Evolutionary conservation across 2,329 filamentous ascomycete genomes (phyloP).

Genomic region (Beauveria medogensis): DNA sequence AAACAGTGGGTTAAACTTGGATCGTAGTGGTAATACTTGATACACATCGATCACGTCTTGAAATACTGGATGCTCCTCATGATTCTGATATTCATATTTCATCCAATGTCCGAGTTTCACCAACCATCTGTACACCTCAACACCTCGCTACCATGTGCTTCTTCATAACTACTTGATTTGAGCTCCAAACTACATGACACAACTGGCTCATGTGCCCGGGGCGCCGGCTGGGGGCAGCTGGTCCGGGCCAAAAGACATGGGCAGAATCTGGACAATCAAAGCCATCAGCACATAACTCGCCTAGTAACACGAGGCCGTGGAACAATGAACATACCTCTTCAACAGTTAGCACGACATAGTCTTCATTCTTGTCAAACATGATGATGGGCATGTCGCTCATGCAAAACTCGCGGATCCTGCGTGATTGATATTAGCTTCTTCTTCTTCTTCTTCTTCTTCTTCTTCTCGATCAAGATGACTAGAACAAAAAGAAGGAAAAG

Average conservation of each 20-base stretch:
- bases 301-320: background rate
- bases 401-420: constrained; percentile 70
- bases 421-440: background rate
- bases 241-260: constrained; percentile 60
- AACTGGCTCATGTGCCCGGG: constrained; percentile 2
- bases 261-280: constrained; percentile 44
- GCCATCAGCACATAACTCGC: background rate
- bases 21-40: background rate
- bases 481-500: too few species aligned
- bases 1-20: too few species aligned
- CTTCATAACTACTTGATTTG: background rate
- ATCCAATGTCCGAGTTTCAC: background rate
- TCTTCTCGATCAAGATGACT: background rate
- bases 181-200: background rate
- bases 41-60: background rate
- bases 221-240: constrained; percentile 37
- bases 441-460: background rate
- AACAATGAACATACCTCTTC: constrained; percentile 45
- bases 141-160: background rate
- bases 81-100: background rate
- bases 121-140: background rate
- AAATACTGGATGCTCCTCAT: background rate
- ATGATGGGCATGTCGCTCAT: constrained; percentile 64
- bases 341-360: constrained; percentile 61
- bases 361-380: constrained; percentile 82